phyloP scores from a whole-genome alignment of 2,329 filamentous ascomycete species.

The Pseudogymnoascus sp. region DNA sequence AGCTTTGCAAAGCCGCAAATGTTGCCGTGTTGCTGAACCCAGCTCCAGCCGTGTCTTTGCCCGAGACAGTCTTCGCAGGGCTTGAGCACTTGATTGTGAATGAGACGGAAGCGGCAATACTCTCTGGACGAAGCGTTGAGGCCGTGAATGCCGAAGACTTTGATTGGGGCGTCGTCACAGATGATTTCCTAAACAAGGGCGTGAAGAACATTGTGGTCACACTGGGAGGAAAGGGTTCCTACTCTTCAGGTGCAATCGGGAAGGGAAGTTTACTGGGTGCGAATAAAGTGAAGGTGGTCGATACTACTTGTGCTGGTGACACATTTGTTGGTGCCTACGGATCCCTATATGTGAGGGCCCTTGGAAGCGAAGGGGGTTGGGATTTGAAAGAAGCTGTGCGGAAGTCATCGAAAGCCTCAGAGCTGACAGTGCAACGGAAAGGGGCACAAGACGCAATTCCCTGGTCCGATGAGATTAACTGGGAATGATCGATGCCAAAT shows the following conservation, averaged over 20 bases:
- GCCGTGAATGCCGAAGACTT: constrained; percentile 39
- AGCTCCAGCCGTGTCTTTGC: constrained; percentile 65
- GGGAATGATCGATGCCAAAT: neutral
- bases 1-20: constrained; percentile 36
- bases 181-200: constrained; percentile 57
- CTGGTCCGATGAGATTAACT: constrained; percentile 46
- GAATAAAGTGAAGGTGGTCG: constrained; percentile 67
- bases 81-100: constrained; percentile 81
- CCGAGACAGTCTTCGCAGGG: constrained; percentile 53
- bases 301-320: constrained; percentile 90
- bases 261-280: constrained; percentile 49
- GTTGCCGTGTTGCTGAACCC: constrained; percentile 75
- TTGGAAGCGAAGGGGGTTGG: constrained; percentile 17
- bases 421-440: constrained; percentile 54
- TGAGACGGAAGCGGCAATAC: constrained; percentile 75
- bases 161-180: constrained; percentile 36
- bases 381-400: constrained; percentile 42
- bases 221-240: constrained; percentile 71
- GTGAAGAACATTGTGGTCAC: constrained; percentile 76
- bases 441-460: constrained; percentile 62
- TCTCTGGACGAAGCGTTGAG: constrained; percentile 43
- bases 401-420: constrained; percentile 54
- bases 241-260: constrained; percentile 45
- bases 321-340: constrained; percentile 90
- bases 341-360: constrained; percentile 52